These are phyloP conservation scores for Tephrocybe rancida DNA, from an alignment of 768 basidiomycete genomes.

Conservation along the genomic window DNA sequence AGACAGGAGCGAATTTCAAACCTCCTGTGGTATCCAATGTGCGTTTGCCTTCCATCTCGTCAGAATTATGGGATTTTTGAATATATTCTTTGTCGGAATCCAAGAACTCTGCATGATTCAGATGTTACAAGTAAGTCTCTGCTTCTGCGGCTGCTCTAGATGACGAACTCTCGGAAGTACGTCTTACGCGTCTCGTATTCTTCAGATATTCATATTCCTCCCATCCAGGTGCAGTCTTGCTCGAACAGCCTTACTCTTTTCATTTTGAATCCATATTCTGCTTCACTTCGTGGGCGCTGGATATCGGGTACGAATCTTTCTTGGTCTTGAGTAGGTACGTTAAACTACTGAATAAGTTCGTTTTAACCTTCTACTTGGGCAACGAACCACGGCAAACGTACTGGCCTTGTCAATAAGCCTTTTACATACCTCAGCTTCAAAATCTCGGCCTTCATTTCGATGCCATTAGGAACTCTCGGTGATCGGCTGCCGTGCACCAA, in stretches of 20 bases:
- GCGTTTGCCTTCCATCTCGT: too few species aligned
- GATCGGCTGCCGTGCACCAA: constrained; percentile 27
- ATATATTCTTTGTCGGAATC: too few species aligned
- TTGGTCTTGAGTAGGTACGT: too few species aligned
- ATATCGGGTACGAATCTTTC: too few species aligned
- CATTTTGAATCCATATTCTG: too few species aligned
- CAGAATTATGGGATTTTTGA: too few species aligned
- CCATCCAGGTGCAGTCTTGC: constrained; percentile 24
- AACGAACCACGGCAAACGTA: too few species aligned
- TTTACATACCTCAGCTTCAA: constrained; percentile 15
- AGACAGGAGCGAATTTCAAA: constrained; percentile 21
- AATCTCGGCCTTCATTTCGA: constrained; percentile 22
- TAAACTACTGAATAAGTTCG: too few species aligned
- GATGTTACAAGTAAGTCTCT: constrained; percentile 41
- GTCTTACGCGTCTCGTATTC: not conserved
- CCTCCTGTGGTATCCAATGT: constrained; percentile 55
- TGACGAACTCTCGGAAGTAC: constrained; percentile 40
- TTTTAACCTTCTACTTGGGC: too few species aligned
- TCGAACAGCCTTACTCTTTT: too few species aligned
- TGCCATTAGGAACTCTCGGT: constrained; percentile 22
- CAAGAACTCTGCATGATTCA: constrained; percentile 19
- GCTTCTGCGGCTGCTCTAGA: constrained; percentile 49
- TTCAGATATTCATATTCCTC: constrained; percentile 15
- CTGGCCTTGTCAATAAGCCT: too few species aligned
- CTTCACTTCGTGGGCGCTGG: too few species aligned